A percentile compares a stretch with the other conserved stretches of the same genome.
Evolutionary conservation across 495 filamentous ascomycete species (phyloP).

Genomic region (Aspergillus ostianus): DNA sequence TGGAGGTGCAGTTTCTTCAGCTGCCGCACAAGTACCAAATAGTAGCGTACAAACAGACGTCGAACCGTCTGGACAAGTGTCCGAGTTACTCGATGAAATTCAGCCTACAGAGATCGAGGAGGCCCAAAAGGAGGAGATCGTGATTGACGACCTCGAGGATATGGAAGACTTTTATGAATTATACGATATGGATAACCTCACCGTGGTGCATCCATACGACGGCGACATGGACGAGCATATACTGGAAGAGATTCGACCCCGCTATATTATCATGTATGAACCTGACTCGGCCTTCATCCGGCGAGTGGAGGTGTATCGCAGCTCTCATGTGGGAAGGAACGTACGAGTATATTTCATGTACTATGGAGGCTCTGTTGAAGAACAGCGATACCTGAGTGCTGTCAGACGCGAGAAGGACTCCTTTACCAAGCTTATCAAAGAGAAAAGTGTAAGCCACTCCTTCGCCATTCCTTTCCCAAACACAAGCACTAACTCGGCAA

Average conservation of each 20-base stretch:
- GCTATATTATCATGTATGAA: slow-evolving; percentile 98
- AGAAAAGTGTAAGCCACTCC: slow-evolving; percentile 62
- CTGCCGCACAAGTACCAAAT: slow-evolving; percentile 56
- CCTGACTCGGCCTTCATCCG: slow-evolving; percentile 95
- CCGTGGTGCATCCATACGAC: slow-evolving; percentile 89
- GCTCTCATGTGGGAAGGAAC: slow-evolving; percentile 84
- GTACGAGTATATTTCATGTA: slow-evolving; percentile 95
- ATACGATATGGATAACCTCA: slow-evolving; percentile 86
- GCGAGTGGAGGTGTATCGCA: slow-evolving; percentile 91
- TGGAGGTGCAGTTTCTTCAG: slow-evolving; percentile 59
- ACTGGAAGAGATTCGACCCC: slow-evolving; percentile 86
- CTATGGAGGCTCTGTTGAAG: slow-evolving; percentile 91
- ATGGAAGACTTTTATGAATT: slow-evolving; percentile 89
- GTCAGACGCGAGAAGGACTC: slow-evolving; percentile 92
- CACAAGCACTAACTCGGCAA: slow-evolving; percentile 11
- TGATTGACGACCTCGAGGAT: slow-evolving; percentile 81
- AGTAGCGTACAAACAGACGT: slow-evolving; percentile 74
- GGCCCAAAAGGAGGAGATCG: slow-evolving; percentile 68
- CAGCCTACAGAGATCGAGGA: slow-evolving; percentile 64
- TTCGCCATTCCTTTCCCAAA: not conserved
- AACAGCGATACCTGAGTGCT: slow-evolving; percentile 87
- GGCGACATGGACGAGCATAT: slow-evolving; percentile 96
- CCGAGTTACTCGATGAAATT: slow-evolving; percentile 62
- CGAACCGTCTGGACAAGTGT: slow-evolving; percentile 74
- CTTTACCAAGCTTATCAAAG: slow-evolving; percentile 89